Conservation (phyloP, 2,329 filamentous ascomycete genomes). For the Penicillium sp. region DNA sequence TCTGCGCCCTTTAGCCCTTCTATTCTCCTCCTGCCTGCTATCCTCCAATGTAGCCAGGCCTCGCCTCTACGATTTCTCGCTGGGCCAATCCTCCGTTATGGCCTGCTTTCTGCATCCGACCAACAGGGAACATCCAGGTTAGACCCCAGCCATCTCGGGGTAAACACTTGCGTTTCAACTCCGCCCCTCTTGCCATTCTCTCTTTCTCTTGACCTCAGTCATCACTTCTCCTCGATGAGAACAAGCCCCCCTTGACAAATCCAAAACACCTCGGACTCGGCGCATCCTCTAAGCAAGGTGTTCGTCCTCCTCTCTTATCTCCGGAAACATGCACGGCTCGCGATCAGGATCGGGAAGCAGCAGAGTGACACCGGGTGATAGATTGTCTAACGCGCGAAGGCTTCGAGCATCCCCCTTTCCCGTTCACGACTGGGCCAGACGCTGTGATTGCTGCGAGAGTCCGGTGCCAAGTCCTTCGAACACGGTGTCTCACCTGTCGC, state of each 20-base stretch:
- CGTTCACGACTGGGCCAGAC: constrained; percentile 21
- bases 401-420: constrained; percentile 19
- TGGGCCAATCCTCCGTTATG: constrained; percentile 8
- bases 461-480: constrained; percentile 24
- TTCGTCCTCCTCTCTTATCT: neutral
- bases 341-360: constrained; percentile 24
- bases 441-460: constrained; percentile 24
- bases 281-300: constrained; percentile 4
- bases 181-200: neutral
- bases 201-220: neutral
- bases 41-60: neutral
- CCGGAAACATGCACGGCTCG: constrained; percentile 14
- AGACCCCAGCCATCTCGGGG: neutral
- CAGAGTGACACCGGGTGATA: constrained; percentile 28
- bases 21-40: neutral
- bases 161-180: neutral
- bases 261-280: constrained; percentile 26
- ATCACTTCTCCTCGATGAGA: neutral
- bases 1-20: neutral
- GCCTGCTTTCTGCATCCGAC: constrained; percentile 2
- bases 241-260: constrained; percentile 11
- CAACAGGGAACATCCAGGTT: constrained; percentile 23
- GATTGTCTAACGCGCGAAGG: constrained; percentile 22
- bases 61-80: constrained; percentile 2
- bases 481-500: constrained; percentile 26